phyloP scores from a whole-genome alignment of 345 rosid genomes.

The Bruguiera parviflora region DNA sequence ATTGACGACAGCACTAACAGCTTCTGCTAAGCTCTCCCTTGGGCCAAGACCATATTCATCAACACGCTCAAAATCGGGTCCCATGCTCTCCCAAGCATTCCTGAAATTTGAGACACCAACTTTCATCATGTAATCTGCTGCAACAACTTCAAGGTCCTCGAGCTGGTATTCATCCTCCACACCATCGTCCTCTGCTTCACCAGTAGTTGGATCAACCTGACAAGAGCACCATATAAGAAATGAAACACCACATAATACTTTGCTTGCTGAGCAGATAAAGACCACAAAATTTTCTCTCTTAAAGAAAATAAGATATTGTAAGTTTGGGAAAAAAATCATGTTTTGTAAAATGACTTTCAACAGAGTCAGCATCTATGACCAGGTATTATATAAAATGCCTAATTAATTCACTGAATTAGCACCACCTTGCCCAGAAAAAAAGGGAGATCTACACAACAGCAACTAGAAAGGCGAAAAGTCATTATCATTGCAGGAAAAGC shows the following conservation, averaged over 20 bases:
- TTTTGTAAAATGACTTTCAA: neutral
- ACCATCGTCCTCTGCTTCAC: slow-evolving; percentile 92
- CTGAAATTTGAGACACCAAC: slow-evolving; percentile 90
- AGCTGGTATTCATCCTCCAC: slow-evolving; percentile 97
- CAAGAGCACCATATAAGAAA: slow-evolving; percentile 7
- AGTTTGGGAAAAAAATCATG: neutral
- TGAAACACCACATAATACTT: neutral
- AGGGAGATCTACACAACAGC: too few relatives aligned
- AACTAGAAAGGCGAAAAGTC: neutral
- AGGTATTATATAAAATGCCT: neutral
- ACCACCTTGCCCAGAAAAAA: neutral
- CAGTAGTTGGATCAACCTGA: slow-evolving; percentile 88
- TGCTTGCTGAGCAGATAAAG: neutral
- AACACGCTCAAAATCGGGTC: slow-evolving; percentile 63
- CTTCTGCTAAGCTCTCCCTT: slow-evolving; percentile 82
- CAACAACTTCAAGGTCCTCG: slow-evolving; percentile 91
- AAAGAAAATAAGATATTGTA: neutral
- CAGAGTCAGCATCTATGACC: neutral
- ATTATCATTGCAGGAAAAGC: neutral
- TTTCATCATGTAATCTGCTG: slow-evolving; percentile 87
- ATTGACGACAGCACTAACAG: slow-evolving; percentile 74
- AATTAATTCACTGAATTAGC: neutral
- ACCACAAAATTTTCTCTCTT: neutral
- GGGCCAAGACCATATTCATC: slow-evolving; percentile 98
- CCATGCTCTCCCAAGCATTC: slow-evolving; percentile 95